phyloP scores from a whole-genome alignment of 169 alveolate species.

The Babesia gibsoni region DNA sequence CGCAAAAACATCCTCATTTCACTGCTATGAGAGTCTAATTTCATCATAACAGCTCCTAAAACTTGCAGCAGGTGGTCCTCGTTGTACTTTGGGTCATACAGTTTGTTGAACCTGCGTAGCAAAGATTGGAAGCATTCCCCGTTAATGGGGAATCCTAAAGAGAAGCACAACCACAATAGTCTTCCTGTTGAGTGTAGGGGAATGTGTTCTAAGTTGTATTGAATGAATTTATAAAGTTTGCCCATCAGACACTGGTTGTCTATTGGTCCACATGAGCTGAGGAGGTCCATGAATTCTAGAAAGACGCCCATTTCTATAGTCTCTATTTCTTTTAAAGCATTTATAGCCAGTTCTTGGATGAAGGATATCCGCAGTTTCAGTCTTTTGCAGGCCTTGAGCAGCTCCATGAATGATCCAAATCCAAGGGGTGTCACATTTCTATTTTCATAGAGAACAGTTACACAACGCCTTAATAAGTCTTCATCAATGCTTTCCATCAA shows the following conservation, averaged over 20 bases:
- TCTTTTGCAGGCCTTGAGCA: background rate
- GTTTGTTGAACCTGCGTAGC: slow-evolving; percentile 4
- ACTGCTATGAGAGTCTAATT: slow-evolving; percentile 4
- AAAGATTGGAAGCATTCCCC: background rate
- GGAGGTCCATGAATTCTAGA: slow-evolving; percentile 1
- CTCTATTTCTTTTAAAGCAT: slow-evolving; percentile 2
- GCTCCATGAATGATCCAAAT: background rate
- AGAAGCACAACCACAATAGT: slow-evolving; percentile 16
- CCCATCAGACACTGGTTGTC: background rate
- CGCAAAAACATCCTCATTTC: slow-evolving; percentile 35
- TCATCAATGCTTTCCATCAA: slow-evolving; percentile 16
- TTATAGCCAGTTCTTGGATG: background rate
- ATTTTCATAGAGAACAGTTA: background rate
- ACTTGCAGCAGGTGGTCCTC: slow-evolving; percentile 23
- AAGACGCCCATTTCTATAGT: background rate
- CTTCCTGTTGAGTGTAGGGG: slow-evolving; percentile 27
- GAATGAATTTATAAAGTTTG: background rate
- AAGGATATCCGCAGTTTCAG: slow-evolving; percentile 1
- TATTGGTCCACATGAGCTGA: slow-evolving; percentile 2
- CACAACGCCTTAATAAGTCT: slow-evolving; percentile 1
- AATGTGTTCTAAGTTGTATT: background rate
- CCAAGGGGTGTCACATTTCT: background rate
- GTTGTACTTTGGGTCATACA: slow-evolving; percentile 20
- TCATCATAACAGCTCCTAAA: slow-evolving; percentile 11
- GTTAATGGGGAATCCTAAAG: background rate